Percentiles rank a stretch among this genome's conserved stretches.
phyloP scores from a whole-genome alignment of 2,329 filamentous ascomycete species.

The Akanthomyces dipterigenus region DNA sequence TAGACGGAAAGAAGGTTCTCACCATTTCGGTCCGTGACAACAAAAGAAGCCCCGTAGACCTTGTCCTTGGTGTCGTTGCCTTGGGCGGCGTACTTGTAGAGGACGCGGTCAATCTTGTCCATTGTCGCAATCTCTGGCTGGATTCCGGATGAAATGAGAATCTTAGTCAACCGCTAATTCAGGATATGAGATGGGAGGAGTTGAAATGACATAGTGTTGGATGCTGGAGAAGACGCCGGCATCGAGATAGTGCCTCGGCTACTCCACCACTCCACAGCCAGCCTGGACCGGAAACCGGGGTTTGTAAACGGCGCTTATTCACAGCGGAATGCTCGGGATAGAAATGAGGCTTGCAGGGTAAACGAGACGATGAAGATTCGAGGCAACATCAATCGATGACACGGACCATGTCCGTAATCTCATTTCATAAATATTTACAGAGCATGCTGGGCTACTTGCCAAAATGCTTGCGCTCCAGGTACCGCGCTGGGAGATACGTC shows the following conservation, averaged over 20 bases:
- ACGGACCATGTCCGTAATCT: neutral
- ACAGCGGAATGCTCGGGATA: neutral
- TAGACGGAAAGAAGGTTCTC: neutral
- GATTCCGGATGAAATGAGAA: neutral
- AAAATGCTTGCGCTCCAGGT: constrained; percentile 30
- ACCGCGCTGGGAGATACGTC: constrained; percentile 34
- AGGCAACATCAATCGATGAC: neutral
- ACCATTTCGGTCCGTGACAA: constrained; percentile 22
- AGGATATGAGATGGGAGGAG: neutral
- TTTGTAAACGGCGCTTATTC: neutral
- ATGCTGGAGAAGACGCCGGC: neutral
- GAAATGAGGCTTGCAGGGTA: neutral
- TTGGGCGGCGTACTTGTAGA: constrained; percentile 17
- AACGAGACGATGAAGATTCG: neutral
- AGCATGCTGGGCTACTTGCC: neutral
- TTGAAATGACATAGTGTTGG: neutral
- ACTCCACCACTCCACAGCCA: neutral
- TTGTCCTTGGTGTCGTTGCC: constrained; percentile 22
- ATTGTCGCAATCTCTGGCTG: neutral
- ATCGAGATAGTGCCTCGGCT: constrained; percentile 4
- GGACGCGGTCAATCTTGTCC: constrained; percentile 20
- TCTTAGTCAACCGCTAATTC: neutral
- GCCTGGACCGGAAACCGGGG: neutral
- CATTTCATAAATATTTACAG: neutral
- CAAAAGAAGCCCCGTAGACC: constrained; percentile 23